Conservation (phyloP, 129 eudicot genomes). For the Silybum marianum region DNA sequence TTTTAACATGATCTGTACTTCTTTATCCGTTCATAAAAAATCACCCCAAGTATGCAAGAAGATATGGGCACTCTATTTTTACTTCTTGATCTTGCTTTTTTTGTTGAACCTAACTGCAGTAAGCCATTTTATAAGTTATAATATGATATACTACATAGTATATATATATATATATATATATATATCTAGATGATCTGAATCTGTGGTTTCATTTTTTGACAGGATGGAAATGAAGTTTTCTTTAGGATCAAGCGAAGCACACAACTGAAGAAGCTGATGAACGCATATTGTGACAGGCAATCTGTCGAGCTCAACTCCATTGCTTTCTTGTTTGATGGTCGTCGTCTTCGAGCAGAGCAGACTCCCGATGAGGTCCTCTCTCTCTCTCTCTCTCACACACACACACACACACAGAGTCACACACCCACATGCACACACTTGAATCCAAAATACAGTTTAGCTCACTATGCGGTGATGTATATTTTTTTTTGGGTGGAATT, state of each 20-base stretch:
- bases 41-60: neutral
- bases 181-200: neutral
- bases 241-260: conserved; percentile 54
- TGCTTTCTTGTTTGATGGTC: conserved; percentile 61
- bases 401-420: neutral
- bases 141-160: neutral
- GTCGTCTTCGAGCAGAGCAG: conserved; percentile 57
- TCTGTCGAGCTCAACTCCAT: conserved; percentile 48
- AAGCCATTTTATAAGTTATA: neutral
- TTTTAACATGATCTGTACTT: neutral
- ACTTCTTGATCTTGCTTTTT: neutral
- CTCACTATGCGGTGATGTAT: too few relatives aligned
- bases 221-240: conserved; percentile 60
- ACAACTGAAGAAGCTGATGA: conserved; percentile 55
- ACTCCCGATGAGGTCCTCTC: conserved; percentile 48
- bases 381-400: conserved; percentile 5
- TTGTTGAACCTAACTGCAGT: neutral
- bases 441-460: neutral
- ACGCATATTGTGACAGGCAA: conserved; percentile 56
- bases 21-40: neutral
- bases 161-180: too few relatives aligned
- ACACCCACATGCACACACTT: neutral
- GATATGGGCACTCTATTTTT: neutral
- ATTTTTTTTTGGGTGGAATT: neutral
- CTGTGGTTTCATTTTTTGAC: neutral